phyloP scores from a whole-genome alignment of 1,284 basidiomycete species.

The Ganoderma lingzhi region DNA sequence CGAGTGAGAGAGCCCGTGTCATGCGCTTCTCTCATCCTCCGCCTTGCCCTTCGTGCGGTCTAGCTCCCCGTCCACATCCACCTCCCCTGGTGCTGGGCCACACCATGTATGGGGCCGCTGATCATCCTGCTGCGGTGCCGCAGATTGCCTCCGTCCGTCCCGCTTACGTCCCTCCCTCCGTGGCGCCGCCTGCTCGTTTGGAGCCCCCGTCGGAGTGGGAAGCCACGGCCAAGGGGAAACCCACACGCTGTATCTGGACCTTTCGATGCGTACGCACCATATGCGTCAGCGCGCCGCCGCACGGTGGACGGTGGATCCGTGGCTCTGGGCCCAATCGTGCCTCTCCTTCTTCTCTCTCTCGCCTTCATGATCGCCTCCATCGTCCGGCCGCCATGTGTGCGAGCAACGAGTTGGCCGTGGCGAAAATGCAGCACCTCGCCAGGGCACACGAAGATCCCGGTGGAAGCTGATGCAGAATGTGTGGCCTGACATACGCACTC shows the following conservation, averaged over 20 bases:
- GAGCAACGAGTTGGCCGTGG: background rate
- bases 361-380: background rate
- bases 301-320: background rate
- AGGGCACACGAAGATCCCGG: conserved; percentile 1
- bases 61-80: background rate
- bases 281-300: conserved; percentile 12
- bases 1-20: background rate
- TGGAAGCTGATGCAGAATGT: background rate
- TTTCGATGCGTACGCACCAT: background rate
- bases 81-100: conserved; percentile 6
- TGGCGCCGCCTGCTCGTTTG: conserved; percentile 10
- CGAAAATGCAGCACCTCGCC: background rate
- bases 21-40: conserved; percentile 6
- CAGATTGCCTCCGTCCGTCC: conserved; percentile 10
- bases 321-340: conserved; percentile 8
- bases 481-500: conserved; percentile 3
- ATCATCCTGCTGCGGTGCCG: conserved; percentile 24
- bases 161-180: conserved; percentile 1
- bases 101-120: conserved; percentile 17
- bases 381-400: conserved; percentile 1
- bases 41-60: conserved; percentile 11
- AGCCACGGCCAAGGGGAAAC: conserved; percentile 8
- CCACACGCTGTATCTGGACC: conserved; percentile 10
- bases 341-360: background rate
- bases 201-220: conserved; percentile 7